A percentile compares a stretch with the other conserved stretches of the same genome.
phyloP scores from a whole-genome alignment of 1,284 basidiomycete genomes.

The Puccinia hordei region DNA sequence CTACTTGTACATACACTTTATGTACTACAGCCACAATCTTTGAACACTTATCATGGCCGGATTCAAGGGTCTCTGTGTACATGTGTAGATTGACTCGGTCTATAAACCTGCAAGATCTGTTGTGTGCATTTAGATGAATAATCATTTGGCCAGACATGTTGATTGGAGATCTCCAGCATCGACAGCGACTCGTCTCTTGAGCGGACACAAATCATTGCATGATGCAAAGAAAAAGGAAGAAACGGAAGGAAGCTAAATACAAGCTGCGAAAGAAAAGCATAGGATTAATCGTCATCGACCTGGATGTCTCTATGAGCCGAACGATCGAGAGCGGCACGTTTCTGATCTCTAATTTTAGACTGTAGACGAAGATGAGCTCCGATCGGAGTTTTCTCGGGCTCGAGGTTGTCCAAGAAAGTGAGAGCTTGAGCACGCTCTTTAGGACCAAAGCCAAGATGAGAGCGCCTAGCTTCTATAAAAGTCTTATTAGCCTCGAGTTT shows the following conservation, averaged over 20 bases:
- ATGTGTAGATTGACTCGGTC: too few species aligned
- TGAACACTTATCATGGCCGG: too few species aligned
- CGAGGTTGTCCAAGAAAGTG: constrained; percentile 15
- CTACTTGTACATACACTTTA: too few species aligned
- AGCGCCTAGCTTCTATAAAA: constrained; percentile 15
- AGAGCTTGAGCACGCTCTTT: background rate
- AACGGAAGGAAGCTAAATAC: background rate
- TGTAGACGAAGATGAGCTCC: constrained; percentile 32
- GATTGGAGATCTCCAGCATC: too few species aligned
- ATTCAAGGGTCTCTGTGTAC: too few species aligned
- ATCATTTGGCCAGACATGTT: too few species aligned
- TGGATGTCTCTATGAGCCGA: constrained; percentile 10
- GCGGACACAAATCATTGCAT: background rate
- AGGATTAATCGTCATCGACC: constrained; percentile 11
- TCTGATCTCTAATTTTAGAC: constrained; percentile 37
- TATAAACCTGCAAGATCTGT: too few species aligned
- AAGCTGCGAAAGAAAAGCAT: background rate
- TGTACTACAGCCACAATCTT: too few species aligned
- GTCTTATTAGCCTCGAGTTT: constrained; percentile 42
- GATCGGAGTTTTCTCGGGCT: constrained; percentile 16
- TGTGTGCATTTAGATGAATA: too few species aligned
- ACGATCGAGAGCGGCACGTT: constrained; percentile 33
- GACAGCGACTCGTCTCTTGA: too few species aligned
- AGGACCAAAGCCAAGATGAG: constrained; percentile 26
- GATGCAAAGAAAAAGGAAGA: background rate